Evolutionary conservation across 2,329 filamentous ascomycete species (phyloP), one percentile per base, ranked within the genome.

Genomic region (Aspergillus intermedius): DNA sequence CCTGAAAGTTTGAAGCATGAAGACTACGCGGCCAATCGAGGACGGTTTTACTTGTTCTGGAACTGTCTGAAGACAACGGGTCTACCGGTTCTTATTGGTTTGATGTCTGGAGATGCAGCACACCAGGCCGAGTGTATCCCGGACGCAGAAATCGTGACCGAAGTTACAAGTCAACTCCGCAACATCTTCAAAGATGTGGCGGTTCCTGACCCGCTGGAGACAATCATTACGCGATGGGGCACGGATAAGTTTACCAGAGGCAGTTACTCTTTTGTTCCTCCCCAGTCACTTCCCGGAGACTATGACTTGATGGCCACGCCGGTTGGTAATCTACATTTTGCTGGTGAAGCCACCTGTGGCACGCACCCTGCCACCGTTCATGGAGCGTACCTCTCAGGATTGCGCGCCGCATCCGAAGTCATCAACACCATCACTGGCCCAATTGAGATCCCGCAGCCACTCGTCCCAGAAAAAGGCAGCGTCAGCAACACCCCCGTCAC

Each of bases 31-130:
- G 75, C 79, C 3, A 84, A 83, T 52, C 82, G 91, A 46, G 91
- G 91, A n/a, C 85, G 91, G 21, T 95, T 95, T 70, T 98, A 97
- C 62, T 82, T 98, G 59, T 97, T 95, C 81, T 97, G 95, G 81
- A 97, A 98, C 60, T 89, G 90, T 47, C 86, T 90, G 51, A 88
- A 89, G 58, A 95, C 88, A 3, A 90, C 87, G 42, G 94, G 94
- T 1, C 75, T 95, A 32, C 93, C 88, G 1, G 89, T 90, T 45
- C 77, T 96, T 21, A 83, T 97, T 52, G 93, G 89, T 7, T 78
- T 98, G 23, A 96, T 98, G 91, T 91, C 91, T 44, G 93, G 93
- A 19, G 88, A 96, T 58, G 88, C 94, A 17, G 93, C 91, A 13
- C 88, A 90, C 58, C 87, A 95, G 54, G 89, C 89, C 0, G 94